phyloP scores from a whole-genome alignment of 2,329 filamentous ascomycete genomes.

The Aspergillus flavus region DNA sequence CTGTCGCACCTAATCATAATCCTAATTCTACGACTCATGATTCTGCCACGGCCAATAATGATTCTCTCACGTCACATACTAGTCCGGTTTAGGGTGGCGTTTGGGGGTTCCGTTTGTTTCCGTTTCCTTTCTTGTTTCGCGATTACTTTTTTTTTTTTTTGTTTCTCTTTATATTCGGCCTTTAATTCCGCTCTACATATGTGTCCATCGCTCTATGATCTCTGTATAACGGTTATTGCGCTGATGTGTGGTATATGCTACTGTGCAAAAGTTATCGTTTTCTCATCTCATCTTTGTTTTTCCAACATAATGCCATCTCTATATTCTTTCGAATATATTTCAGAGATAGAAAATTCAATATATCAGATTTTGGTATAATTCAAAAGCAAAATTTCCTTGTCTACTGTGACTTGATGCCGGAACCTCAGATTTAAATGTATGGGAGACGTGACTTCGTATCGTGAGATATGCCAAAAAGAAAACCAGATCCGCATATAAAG shows the following conservation, averaged over 20 bases:
- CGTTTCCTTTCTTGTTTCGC: background rate
- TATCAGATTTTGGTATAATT: background rate
- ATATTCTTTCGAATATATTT: background rate
- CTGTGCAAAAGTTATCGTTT: background rate
- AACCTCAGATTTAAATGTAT: background rate
- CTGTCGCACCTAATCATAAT: slow-evolving; percentile 15
- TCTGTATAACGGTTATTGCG: background rate
- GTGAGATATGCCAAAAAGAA: slow-evolving; percentile 1
- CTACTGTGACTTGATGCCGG: background rate
- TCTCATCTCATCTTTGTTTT: background rate
- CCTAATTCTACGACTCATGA: slow-evolving; percentile 15
- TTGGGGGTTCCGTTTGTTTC: background rate
- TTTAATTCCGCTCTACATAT: background rate
- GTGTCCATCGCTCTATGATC: background rate
- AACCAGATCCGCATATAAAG: background rate
- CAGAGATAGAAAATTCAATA: background rate
- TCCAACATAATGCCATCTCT: background rate
- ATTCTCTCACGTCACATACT: slow-evolving; percentile 5
- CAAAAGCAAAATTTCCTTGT: background rate
- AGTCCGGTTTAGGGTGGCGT: slow-evolving; percentile 14
- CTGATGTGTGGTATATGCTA: background rate
- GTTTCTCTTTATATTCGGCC: background rate
- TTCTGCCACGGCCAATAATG: slow-evolving; percentile 3
- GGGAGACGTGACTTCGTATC: background rate
- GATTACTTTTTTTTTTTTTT: background rate